Base-by-base conservation (phyloP, 2,329 filamentous ascomycete genomes). In the Knufia petricola region DNA sequence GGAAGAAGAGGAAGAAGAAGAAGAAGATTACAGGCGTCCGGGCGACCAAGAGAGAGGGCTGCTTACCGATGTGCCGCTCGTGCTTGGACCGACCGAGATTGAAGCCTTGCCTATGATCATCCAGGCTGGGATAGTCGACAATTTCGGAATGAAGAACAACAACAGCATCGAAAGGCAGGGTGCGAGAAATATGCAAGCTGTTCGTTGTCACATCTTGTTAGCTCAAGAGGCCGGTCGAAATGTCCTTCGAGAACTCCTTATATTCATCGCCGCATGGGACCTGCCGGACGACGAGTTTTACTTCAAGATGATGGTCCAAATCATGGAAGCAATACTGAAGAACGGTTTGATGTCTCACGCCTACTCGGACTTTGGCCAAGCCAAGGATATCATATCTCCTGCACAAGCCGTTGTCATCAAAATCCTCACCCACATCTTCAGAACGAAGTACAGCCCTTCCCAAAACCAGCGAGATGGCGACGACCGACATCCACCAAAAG, bases 241-340 rank as follows among this genome's bases (percentile, higher is more conserved):
- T 61, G 72, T 96, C 3, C 73, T 96, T 1, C 77, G 90, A 49
- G 90, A 96, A 64, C 78, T 96, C 60, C 74, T 96, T 37, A 94
- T 96, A 50, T 95, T 95, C 64, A 94, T 95, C 54, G 90, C 90
- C 3, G 89, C 94, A 7, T 96, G 90, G 90, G 90, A 95, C 62
- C 82, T 95, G 59, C 84, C 87, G 34, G 89, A 96, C 63, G 84
- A 90, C 52, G 88, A 94, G 52, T 79, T 95, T 31, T 95, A 95
- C 61, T 95, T 95, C 71, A 90, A 95, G 64, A 87, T 95, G 64
- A 95, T 94, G 66, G 85, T 88, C 38, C 89, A 95, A 66, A 95
- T 96, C 52, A 87, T 95, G 68, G 87, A 95, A 63, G 87, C 90
- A 0, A 85, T 95, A 40, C 81, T 95, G 44, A 84, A 89, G 56